A percentile compares a stretch with the other conserved stretches of the same genome.
Evolutionary conservation across 2,329 filamentous ascomycete genomes (phyloP).

Genomic region (Paecilomyces niveus): DNA sequence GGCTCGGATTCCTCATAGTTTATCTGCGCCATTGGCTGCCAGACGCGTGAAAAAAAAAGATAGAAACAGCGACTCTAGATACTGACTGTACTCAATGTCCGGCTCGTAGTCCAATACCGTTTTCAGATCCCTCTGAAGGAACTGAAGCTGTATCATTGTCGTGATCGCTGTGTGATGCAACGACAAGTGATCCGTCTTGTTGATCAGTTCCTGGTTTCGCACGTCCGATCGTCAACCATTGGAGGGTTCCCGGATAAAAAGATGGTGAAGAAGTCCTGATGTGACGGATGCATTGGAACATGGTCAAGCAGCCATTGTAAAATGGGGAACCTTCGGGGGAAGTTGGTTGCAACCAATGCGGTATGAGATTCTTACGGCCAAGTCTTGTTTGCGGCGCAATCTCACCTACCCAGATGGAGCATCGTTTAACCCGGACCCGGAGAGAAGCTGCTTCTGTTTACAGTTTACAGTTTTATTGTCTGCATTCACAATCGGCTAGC

Average conservation of each 20-base stretch:
- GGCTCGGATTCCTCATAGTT: not conserved
- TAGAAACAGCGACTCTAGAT: not conserved
- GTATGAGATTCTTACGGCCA: not conserved
- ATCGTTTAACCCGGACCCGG: not conserved
- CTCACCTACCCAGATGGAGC: not conserved
- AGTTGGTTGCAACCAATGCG: not conserved
- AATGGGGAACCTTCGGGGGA: not conserved
- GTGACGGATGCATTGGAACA: not conserved
- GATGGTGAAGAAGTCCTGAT: not conserved
- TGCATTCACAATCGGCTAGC: not conserved
- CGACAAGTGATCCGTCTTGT: not conserved
- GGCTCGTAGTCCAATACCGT: not conserved
- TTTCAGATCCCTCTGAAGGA: not conserved
- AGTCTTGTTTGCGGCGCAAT: not conserved
- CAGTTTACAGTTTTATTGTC: not conserved
- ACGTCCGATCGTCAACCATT: not conserved
- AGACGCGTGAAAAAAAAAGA: not conserved
- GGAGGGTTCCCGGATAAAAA: not conserved
- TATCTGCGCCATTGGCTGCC: not conserved
- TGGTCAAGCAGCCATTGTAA: not conserved
- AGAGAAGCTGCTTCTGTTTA: not conserved
- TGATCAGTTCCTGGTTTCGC: not conserved
- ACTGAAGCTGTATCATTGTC: not conserved
- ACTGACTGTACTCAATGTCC: not conserved
- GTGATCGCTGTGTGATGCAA: not conserved